Evolutionary conservation across 805 yeast genomes (phyloP).

Genomic region (Priceomyces melissophilus): DNA sequence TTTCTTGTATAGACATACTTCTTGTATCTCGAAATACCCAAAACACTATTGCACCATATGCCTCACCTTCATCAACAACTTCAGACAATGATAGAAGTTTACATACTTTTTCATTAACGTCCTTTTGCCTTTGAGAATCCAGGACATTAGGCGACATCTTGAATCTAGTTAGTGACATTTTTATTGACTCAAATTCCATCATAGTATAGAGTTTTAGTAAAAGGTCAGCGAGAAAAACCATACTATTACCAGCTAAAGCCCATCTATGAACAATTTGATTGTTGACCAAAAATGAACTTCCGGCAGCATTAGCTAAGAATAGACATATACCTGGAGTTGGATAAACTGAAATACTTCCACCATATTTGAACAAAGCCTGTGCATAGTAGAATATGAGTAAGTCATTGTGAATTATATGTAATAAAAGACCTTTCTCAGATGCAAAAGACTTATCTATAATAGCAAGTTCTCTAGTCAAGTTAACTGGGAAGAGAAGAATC

Average conservation of each 20-base stretch:
- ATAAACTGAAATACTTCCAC: conserved; percentile 13
- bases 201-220: conserved; percentile 12
- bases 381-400: conserved; percentile 16
- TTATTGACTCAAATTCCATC: conserved; percentile 21
- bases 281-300: conserved; percentile 16
- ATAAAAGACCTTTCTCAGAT: conserved; percentile 16
- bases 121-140: conserved; percentile 5
- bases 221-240: conserved; percentile 12
- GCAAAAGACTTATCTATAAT: conserved; percentile 18
- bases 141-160: conserved; percentile 8
- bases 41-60: conserved; percentile 19
- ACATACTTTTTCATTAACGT: conserved; percentile 6
- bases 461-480: conserved; percentile 14
- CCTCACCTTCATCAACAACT: conserved; percentile 13
- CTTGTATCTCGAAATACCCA: conserved; percentile 23
- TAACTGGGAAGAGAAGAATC: conserved; percentile 21
- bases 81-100: conserved; percentile 1
- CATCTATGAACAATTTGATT: conserved; percentile 13
- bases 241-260: conserved; percentile 16
- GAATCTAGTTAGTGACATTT: conserved; percentile 12
- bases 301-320: conserved; percentile 19
- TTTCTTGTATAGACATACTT: conserved; percentile 17
- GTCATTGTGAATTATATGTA: conserved; percentile 19
- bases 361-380: conserved; percentile 9
- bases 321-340: conserved; percentile 22